Base-by-base conservation (phyloP, 306 rosid genomes). In the Rubus idaeus region DNA sequence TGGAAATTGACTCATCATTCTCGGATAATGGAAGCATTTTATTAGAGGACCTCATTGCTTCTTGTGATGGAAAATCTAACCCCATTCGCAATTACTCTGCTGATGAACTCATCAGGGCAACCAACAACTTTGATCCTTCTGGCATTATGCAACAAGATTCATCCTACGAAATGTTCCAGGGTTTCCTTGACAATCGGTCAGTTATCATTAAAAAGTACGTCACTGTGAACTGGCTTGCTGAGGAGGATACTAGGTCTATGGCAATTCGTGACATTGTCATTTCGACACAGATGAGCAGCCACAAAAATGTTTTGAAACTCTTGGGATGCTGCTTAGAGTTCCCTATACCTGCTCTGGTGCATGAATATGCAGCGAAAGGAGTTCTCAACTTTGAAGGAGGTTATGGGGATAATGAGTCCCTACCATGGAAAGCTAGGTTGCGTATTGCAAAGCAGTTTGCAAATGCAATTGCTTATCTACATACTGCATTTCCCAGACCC, bases 281-380 rank as follows among this genome's bases (percentile, higher is more conserved):
- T 14, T 70, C 75, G 4, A 16, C 8, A 16, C 75, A 70, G 61
- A 50, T 70, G 62, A 70, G 46, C 46, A 9, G 5, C 3, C 47
- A 70, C 10, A 39, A 35, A 11, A 70, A 50, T 70, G 26, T 5
- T 30, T 17, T 70, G 30, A 77, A 45, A 12, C 23, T 44, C 2
- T 21, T 56, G 7, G 75, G 69, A 3, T 77, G 58, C 5, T 45
- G 75, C 73, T 55, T 77, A 18, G 68, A 56, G 75, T 56, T 55
- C 13, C 57, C 57, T 6, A 0, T 8, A 50, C 75, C 47, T 30
- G 62, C 44, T 14, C 16, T 70, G 10, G 75, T 50, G 26, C 6
- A 16, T 50, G 75, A 35, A 50, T 0, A 16, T 45, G 75, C 46
- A 9, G 46, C 26, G 6, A 16, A 30, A 13, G 44, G 73, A 47